These are phyloP conservation scores for Spongiforma sp. DNA, from an alignment of 1,284 basidiomycete genomes.

Conservation along the genomic window DNA sequence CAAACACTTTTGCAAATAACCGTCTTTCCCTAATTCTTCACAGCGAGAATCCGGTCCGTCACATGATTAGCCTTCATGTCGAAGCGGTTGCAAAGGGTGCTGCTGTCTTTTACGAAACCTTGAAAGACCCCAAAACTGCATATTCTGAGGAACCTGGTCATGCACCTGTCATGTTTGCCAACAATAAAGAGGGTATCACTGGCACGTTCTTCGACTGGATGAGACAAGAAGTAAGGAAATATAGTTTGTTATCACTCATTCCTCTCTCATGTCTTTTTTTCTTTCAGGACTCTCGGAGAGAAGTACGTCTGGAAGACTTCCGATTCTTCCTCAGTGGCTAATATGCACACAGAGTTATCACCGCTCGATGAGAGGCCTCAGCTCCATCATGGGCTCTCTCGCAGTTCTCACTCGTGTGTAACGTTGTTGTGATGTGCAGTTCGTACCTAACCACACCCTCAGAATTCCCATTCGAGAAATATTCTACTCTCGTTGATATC, in stretches of 20 bases:
- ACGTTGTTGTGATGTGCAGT: not conserved
- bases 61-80: conserved; percentile 28
- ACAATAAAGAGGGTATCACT: conserved; percentile 24
- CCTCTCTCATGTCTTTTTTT: not conserved
- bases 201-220: conserved; percentile 39
- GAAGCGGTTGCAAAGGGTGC: conserved; percentile 28
- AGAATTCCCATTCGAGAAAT: conserved; percentile 36
- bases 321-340: not conserved
- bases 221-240: conserved; percentile 21
- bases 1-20: conserved; percentile 40
- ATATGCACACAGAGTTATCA: conserved; percentile 24
- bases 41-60: conserved; percentile 28
- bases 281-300: conserved; percentile 19
- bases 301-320: conserved; percentile 14
- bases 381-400: conserved; percentile 32
- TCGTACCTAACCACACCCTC: not conserved
- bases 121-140: conserved; percentile 29
- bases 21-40: conserved; percentile 40
- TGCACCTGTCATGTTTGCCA: conserved; percentile 26
- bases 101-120: conserved; percentile 32
- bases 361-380: conserved; percentile 32
- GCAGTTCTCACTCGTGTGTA: conserved; percentile 30
- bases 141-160: conserved; percentile 30
- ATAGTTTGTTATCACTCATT: not conserved
- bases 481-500: conserved; percentile 35